A percentile compares a stretch with the other conserved stretches of the same genome.
Conservation (phyloP, 2,329 filamentous ascomycete genomes). For the Trichoderma breve region DNA sequence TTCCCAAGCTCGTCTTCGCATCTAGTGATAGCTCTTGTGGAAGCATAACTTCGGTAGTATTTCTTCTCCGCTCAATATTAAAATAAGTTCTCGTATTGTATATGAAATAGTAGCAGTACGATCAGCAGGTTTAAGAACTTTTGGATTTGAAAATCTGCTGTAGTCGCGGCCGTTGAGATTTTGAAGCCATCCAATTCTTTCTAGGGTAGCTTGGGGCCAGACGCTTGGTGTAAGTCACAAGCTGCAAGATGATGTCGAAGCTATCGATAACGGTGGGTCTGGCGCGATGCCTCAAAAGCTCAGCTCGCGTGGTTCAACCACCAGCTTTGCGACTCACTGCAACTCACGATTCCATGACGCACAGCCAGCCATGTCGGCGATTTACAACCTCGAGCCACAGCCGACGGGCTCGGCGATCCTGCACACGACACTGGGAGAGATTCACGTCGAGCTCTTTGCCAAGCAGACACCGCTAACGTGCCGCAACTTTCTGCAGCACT, state of each 20-base stretch:
- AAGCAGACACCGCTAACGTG: conserved; percentile 89
- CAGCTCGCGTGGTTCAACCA: neutral
- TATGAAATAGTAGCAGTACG: too few species aligned
- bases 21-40: neutral
- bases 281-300: conserved; percentile 12
- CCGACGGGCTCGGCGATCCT: conserved; percentile 90
- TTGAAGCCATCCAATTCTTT: neutral
- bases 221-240: neutral
- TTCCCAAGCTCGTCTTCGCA: neutral
- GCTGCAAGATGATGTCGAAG: neutral
- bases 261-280: conserved; percentile 15
- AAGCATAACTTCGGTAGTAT: neutral
- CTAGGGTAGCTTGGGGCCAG: neutral
- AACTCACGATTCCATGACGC: neutral
- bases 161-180: neutral
- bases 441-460: conserved; percentile 90
- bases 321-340: neutral
- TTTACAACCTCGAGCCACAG: conserved; percentile 93
- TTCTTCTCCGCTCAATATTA: neutral
- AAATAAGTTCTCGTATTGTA: neutral
- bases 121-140: neutral
- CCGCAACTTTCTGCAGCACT: conserved; percentile 94
- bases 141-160: neutral
- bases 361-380: conserved; percentile 66
- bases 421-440: conserved; percentile 84